These are phyloP conservation scores for Tothia fuscella DNA, from an alignment of 2,329 filamentous ascomycete species.

Conservation along the genomic window DNA sequence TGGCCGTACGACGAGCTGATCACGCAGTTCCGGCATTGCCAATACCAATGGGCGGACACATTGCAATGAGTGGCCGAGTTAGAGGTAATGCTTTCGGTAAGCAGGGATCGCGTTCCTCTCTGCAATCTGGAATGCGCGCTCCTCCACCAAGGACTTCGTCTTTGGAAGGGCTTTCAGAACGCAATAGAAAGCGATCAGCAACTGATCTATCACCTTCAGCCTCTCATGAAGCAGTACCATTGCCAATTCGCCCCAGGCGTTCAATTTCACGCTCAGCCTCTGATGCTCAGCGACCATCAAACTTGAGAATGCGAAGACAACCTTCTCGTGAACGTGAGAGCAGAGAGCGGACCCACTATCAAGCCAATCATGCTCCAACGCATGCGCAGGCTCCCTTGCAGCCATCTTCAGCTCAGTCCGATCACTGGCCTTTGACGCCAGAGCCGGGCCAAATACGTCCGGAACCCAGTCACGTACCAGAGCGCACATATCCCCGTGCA, in stretches of 20 bases:
- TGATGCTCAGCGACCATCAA: background rate
- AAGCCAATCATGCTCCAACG: background rate
- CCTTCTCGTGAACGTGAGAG: too few relatives aligned
- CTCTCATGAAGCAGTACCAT: background rate
- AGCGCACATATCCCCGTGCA: too few relatives aligned
- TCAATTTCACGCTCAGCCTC: background rate
- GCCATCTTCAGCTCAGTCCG: background rate
- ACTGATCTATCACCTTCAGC: slow-evolving; percentile 1
- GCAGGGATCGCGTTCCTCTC: background rate
- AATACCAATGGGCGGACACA: background rate
- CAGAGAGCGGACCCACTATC: background rate
- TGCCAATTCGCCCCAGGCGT: background rate
- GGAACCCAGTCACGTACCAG: too few relatives aligned
- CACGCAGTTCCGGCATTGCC: slow-evolving; percentile 3
- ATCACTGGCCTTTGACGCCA: slow-evolving; percentile 5
- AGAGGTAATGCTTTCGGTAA: slow-evolving; percentile 3
- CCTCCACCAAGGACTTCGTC: slow-evolving; percentile 3
- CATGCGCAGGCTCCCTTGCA: background rate
- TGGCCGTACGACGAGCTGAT: background rate
- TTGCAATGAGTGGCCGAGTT: too few relatives aligned
- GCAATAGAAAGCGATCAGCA: slow-evolving; percentile 1
- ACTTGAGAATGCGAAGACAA: background rate
- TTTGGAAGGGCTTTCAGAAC: background rate
- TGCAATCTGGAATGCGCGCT: background rate
- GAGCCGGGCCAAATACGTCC: background rate